Conservation (phyloP, 805 yeast species). For the Peterozyma xylosa region DNA sequence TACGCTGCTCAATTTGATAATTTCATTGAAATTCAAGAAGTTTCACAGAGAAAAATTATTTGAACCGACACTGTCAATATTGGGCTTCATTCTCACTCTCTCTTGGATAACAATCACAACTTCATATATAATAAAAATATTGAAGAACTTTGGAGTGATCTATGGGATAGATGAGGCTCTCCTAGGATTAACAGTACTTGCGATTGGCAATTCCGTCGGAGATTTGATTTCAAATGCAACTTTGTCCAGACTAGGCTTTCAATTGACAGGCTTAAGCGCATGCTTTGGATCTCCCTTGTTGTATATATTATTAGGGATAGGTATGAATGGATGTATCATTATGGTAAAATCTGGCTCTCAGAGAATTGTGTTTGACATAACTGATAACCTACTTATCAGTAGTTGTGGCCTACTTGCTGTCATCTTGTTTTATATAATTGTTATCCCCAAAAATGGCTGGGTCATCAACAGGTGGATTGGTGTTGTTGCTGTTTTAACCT, state of each 20-base stretch:
- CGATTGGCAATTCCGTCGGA: conserved; percentile 44
- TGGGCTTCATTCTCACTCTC: conserved; percentile 22
- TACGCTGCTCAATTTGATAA: neutral
- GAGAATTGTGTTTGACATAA: conserved; percentile 27
- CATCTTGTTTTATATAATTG: conserved; percentile 27
- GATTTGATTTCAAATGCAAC: conserved; percentile 45
- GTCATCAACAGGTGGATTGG: conserved; percentile 34
- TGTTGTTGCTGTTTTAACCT: conserved; percentile 17
- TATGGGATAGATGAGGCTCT: conserved; percentile 37
- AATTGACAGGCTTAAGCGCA: conserved; percentile 40
- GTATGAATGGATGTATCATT: conserved; percentile 33
- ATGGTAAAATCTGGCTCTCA: conserved; percentile 7
- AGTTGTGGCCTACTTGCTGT: conserved; percentile 31
- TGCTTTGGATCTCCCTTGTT: conserved; percentile 49
- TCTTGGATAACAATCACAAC: conserved; percentile 22
- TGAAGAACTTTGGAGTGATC: conserved; percentile 38
- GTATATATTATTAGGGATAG: conserved; percentile 41
- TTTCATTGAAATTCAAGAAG: neutral
- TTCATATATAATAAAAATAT: conserved; percentile 17
- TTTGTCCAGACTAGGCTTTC: conserved; percentile 25
- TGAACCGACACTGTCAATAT: conserved; percentile 14
- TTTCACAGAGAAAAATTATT: conserved; percentile 11
- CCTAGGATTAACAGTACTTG: conserved; percentile 39
- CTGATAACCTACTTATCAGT: conserved; percentile 28
- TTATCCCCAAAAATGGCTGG: conserved; percentile 41